phyloP scores from a whole-genome alignment of 1,139 yeast species.

The Tardiomyces blankii region DNA sequence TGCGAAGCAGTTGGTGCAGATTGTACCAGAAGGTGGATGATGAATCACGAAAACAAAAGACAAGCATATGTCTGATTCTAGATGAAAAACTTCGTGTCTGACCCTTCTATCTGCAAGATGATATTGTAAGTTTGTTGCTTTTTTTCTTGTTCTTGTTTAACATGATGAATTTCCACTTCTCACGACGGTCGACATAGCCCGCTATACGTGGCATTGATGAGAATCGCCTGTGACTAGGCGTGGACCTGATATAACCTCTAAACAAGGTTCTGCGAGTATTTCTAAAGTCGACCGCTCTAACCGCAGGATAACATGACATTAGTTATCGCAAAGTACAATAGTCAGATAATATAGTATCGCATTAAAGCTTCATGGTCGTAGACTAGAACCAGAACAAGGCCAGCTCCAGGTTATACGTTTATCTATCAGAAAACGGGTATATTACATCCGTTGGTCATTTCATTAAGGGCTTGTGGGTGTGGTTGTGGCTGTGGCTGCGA shows the following conservation, averaged over 20 bases:
- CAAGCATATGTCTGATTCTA: conserved; percentile 98
- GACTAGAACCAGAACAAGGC: too few relatives aligned
- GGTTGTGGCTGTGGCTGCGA: too few relatives aligned
- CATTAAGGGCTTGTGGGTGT: too few relatives aligned
- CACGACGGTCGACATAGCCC: conserved; percentile 99
- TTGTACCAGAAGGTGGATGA: not conserved
- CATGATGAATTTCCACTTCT: conserved; percentile 89
- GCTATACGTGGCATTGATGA: conserved; percentile 86
- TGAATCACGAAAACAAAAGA: conserved; percentile 42
- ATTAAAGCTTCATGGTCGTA: too few relatives aligned
- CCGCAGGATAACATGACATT: too few relatives aligned
- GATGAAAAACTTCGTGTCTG: conserved; percentile 33
- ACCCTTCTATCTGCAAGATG: conserved; percentile 6
- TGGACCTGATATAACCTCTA: conserved; percentile 49
- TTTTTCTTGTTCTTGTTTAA: conserved; percentile 4
- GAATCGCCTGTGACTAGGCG: conserved; percentile 98
- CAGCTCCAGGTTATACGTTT: too few relatives aligned
- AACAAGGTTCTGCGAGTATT: too few relatives aligned
- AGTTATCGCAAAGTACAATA: too few relatives aligned
- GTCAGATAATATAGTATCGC: too few relatives aligned
- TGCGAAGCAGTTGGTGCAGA: not conserved
- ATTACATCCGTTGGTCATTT: too few relatives aligned
- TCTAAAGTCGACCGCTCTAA: too few relatives aligned
- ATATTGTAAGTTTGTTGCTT: conserved; percentile 2
- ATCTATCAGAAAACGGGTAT: too few relatives aligned